Evolutionary conservation across 345 rosid genomes (phyloP), one percentile per base, ranked within the genome.

Genomic region (Acer saccharum): DNA sequence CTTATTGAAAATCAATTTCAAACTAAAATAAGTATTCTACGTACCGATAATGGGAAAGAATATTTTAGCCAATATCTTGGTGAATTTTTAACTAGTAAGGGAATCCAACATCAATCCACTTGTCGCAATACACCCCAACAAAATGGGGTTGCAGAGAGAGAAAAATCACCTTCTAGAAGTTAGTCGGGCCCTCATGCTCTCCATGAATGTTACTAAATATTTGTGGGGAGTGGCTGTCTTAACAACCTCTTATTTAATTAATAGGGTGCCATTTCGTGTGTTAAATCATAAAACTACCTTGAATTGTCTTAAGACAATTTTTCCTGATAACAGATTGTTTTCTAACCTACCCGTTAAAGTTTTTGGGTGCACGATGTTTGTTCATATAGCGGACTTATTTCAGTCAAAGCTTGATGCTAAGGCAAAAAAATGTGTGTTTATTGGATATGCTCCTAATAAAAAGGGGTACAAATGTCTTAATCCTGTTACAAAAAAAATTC

Each of bases 381-480:
- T 76, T 4, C 32, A 29, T 29, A 1, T 72, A 76, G 4, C 67
- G 25, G 17, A 7, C 7, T 7, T 4, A 35, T 14, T 32, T 6
- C 0, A 58, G 5, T 10, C 66, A 4, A 76, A 67, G 66, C 29
- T 76, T 12, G 73, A 76, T 41, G 52, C 20, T 32, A 32, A 32
- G 35, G 35, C 6, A 32, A 4, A 32, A 32, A 32, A 32, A 32
- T 32, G 35, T 29, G 1, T 35, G 43, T 76, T 23, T 55, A 0
- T 66, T 10, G 64, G 78, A 16, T 75, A 75, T 54, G 32, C 78
- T 2, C 35, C 35, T 32, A 32, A 32, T 32, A 32, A 32, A 32
- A 32, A 32, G 35, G 35, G 6, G 35, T 32, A 32, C 35, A 32
- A 32, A 32, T 32, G 35, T 4, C 35, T 32, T 32, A 32, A 32